Conservation (phyloP, 2,329 filamentous ascomycete species). For the Penicillium verrucosum region DNA sequence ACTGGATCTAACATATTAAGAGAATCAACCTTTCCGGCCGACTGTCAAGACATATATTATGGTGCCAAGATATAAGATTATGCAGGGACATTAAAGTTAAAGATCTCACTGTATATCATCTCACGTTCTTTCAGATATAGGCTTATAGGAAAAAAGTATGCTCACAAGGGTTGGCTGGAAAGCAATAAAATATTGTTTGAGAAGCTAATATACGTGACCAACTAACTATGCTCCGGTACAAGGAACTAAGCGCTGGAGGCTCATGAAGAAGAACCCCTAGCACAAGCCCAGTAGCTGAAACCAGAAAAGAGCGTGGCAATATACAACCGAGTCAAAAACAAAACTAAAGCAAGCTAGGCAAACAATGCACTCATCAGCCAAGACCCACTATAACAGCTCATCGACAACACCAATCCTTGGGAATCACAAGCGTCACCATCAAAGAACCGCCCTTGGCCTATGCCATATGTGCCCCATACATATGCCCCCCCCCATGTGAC, state of each 20-base stretch:
- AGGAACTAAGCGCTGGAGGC: neutral
- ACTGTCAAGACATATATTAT: neutral
- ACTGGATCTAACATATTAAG: neutral
- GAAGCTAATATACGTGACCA: neutral
- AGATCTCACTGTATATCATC: constrained; percentile 1
- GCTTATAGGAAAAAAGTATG: neutral
- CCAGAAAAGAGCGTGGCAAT: constrained; percentile 4
- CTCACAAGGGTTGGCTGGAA: no score
- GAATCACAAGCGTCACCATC: neutral
- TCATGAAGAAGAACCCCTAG: neutral
- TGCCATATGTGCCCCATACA: neutral
- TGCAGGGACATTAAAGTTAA: constrained; percentile 9
- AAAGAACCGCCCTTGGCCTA: neutral
- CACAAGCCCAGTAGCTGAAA: neutral
- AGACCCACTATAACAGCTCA: neutral
- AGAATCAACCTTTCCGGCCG: neutral
- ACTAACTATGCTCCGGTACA: neutral
- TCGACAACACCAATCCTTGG: neutral
- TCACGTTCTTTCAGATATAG: neutral
- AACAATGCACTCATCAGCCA: neutral
- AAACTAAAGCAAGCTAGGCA: neutral
- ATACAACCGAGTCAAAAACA: neutral
- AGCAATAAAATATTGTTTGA: neutral
- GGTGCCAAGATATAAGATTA: constrained; percentile 3
- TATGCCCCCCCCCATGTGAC: neutral